Evolutionary conservation across 2,329 filamentous ascomycete genomes (phyloP), one percentile per base, ranked within the genome.

Genomic region (Fonsecaea nubica): DNA sequence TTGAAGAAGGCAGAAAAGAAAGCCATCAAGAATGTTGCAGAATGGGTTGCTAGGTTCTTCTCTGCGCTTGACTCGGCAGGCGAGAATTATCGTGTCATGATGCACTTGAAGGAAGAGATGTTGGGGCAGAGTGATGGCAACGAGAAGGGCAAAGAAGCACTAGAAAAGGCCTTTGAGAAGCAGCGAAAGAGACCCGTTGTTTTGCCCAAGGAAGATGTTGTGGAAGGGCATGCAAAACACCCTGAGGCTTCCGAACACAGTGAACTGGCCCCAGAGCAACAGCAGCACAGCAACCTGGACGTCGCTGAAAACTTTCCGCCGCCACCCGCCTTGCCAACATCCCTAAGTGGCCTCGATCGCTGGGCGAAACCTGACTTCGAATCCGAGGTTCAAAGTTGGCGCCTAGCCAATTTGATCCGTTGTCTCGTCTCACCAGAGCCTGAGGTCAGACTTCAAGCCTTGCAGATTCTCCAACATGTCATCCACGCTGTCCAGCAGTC

Each of bases 401-500:
- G 91, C 72, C 84, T 92, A 25, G 83, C 85, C 13, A 85, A 87
- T 2, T 80, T 98, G 35, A 83, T 96, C 55, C 83, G 90, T 38
- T 90, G 94, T 72, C 83, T 97, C 10, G 90, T 87, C 62, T 96
- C 93, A 0, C 80, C 88, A 55, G 88, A 95, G 73, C 81, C 83
- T 40, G 90, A 91, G 76, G 90, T 97, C 70, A 87, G 93, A 58
- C 88, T 89, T 67, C 92, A 97, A 79, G 91, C 92, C 4, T 81
- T 90, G 18, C 86, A 84, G 45, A 90, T 88, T 72, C 82, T 93
- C 50, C 82, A 87, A 58, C 91, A 61, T 7, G 57, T 72, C 21
- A 62, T 63, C 7, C 69, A 73, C 54, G 59, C 59, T 9, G 57
- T 71, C 57, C 85, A 89, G 76, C 87, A 87, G 60, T 93, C 91